phyloP scores from a whole-genome alignment of 2,329 filamentous ascomycete species.

The Didymella lethalis region DNA sequence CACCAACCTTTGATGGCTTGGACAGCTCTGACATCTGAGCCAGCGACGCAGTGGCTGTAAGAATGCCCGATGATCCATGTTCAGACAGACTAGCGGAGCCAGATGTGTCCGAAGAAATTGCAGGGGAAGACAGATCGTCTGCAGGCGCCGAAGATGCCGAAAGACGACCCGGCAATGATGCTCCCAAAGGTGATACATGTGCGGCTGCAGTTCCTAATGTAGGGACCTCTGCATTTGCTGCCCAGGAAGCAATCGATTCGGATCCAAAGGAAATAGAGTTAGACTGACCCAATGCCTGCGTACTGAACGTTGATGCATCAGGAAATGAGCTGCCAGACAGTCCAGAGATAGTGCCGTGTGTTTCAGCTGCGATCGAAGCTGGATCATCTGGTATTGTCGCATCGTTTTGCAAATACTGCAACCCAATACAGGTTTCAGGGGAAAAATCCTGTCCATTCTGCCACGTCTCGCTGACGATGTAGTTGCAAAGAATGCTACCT shows the following conservation, averaged over 20 bases:
- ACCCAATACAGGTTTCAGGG: background rate
- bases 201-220: background rate
- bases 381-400: background rate
- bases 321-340: background rate
- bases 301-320: background rate
- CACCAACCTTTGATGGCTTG: background rate
- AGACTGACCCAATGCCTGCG: no score
- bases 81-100: background rate
- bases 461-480: constrained; percentile 7
- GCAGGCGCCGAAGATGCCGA: background rate
- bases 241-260: no score
- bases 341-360: background rate
- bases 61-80: background rate
- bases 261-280: background rate
- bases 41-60: background rate
- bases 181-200: background rate
- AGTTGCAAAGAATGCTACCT: constrained; percentile 9
- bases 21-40: background rate
- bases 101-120: background rate
- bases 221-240: no score
- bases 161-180: background rate
- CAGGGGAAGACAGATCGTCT: no score
- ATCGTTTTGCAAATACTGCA: background rate
- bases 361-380: background rate
- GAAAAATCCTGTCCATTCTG: background rate